Percentiles rank a stretch among this genome's conserved stretches.
Conservation (phyloP, 345 rosid genomes). For the Hibiscus tridactylites region DNA sequence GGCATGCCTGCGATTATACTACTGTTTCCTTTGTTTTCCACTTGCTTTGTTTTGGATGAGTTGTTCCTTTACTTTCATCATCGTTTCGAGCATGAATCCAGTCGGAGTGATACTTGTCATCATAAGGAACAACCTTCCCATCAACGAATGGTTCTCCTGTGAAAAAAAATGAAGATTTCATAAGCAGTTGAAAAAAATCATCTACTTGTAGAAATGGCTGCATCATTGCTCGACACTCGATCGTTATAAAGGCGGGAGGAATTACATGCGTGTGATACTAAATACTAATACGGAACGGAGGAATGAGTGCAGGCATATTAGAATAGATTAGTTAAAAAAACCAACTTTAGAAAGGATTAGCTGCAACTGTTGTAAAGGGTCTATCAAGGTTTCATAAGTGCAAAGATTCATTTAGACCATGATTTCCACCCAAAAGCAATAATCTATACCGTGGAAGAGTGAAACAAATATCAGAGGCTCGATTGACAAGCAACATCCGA, state of each 20-base stretch:
- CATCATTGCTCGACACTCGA: background rate
- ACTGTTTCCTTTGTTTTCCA: background rate
- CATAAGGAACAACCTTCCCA: constrained; percentile 5
- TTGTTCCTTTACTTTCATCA: background rate
- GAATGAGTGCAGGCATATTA: background rate
- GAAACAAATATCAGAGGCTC: background rate
- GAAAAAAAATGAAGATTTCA: background rate
- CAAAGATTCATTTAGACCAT: too few relatives aligned
- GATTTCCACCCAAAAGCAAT: background rate
- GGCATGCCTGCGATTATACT: background rate
- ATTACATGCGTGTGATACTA: background rate
- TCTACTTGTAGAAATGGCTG: background rate
- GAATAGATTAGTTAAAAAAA: background rate
- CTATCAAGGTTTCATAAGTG: background rate
- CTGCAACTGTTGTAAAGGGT: background rate
- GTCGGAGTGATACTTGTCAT: constrained; percentile 10
- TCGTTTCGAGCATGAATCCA: background rate
- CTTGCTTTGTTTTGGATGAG: background rate
- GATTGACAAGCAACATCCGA: background rate
- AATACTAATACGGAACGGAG: background rate
- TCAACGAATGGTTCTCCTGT: constrained; percentile 3
- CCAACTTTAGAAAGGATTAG: background rate
- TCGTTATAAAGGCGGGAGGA: background rate
- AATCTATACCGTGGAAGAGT: background rate
- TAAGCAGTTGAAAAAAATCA: background rate